These are phyloP conservation scores for Phaseolus lunatus DNA, from an alignment of 306 rosid species.

Conservation along the genomic window DNA sequence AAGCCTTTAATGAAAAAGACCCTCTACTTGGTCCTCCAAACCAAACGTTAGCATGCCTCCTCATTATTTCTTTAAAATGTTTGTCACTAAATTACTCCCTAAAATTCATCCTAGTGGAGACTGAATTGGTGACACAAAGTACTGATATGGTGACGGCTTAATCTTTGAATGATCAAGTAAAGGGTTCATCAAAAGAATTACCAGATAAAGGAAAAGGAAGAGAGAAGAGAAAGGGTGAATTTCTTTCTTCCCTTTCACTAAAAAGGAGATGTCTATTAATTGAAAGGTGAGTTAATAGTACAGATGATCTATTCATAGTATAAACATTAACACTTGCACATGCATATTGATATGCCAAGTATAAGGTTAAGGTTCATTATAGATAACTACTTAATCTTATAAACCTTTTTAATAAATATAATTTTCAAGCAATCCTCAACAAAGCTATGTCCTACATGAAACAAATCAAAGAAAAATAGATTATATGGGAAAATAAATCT, in stretches of 20 bases:
- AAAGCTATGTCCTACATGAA: neutral
- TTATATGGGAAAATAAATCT: neutral
- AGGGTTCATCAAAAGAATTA: neutral
- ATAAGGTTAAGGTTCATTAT: neutral
- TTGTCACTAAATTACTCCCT: neutral
- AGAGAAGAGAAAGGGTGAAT: neutral
- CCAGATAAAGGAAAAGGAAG: neutral
- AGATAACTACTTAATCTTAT: neutral
- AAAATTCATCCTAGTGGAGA: neutral
- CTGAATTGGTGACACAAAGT: neutral
- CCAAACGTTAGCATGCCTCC: neutral
- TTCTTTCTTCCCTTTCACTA: neutral
- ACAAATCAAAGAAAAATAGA: neutral
- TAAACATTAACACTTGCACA: neutral
- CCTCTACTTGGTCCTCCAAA: constrained; percentile 14
- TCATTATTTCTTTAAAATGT: neutral
- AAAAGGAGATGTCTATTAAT: neutral
- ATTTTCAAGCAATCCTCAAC: neutral
- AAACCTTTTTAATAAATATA: neutral
- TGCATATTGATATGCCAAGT: neutral
- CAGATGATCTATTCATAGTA: neutral
- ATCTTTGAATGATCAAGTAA: neutral
- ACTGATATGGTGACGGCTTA: neutral
- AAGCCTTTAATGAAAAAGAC: neutral
- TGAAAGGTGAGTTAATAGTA: neutral